A percentile compares a stretch with the other conserved stretches of the same genome.
phyloP scores from a whole-genome alignment of 768 basidiomycete genomes.

The Tylopilus vinaceipallidus region DNA sequence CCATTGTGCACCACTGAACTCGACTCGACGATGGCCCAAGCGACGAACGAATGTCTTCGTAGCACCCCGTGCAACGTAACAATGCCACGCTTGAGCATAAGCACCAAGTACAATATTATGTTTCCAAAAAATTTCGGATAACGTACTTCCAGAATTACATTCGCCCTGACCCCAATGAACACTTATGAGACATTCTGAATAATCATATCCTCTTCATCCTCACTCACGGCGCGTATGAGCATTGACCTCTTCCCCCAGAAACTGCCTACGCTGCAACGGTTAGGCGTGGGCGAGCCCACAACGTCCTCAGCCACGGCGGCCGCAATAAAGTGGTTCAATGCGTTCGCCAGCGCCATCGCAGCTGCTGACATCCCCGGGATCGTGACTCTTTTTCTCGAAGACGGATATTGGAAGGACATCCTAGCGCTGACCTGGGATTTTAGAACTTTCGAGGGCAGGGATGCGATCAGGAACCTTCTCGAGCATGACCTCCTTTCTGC shows the following conservation, averaged over 20 bases:
- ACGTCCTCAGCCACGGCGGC: conserved; percentile 18
- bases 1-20: too few species aligned
- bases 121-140: too few species aligned
- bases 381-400: conserved; percentile 28
- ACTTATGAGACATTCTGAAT: too few species aligned
- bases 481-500: conserved; percentile 35
- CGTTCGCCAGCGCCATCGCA: conserved; percentile 23
- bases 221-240: conserved; percentile 13
- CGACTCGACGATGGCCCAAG: too few species aligned
- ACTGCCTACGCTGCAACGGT: conserved; percentile 28
- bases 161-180: too few species aligned
- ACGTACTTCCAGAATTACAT: too few species aligned
- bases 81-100: too few species aligned
- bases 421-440: conserved; percentile 57
- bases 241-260: conserved; percentile 23
- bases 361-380: conserved; percentile 15
- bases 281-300: conserved; percentile 23
- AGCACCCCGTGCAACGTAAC: too few species aligned
- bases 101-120: too few species aligned
- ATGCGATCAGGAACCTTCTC: conserved; percentile 39
- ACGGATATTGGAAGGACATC: conserved; percentile 51
- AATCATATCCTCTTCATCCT: too few species aligned
- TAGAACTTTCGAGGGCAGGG: conserved; percentile 43
- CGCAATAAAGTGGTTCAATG: conserved; percentile 27
- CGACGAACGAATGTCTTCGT: too few species aligned